Base-by-base conservation (phyloP, 129 eudicot genomes). In the Tanacetum coccineum region DNA sequence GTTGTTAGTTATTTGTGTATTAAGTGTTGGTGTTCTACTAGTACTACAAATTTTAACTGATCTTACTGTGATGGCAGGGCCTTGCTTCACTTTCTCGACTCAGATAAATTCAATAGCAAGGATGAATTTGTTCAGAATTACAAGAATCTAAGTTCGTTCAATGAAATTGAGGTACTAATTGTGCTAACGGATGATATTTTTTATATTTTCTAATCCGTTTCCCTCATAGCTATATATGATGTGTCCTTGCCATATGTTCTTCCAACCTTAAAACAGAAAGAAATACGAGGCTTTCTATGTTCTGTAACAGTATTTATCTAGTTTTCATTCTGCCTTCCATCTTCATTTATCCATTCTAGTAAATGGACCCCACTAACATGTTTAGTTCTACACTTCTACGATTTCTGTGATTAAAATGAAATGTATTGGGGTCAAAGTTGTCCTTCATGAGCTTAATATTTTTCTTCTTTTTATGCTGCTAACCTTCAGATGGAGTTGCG, bases 401-500 rank as follows among this genome's bases (percentile, higher is more conserved):
- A 20, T 55, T 55, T 28, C 14, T 9, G n/a, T n/a, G n/a, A n/a
- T 21, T 36, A 13, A 59, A 59, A 13, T 59, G 44, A 59, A 22
- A 59, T 4, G 30, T 25, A n/a, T 26, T 36, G 40, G 40, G 9
- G 42, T 36, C n/a, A 36, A 36, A 36, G 42, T 9, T 36, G 9
- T 62, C 36, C 1, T 50, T 36, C 54, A 2, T 69, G 71, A 73
- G 22, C 8, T 54, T 17, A 3, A 30, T n/a, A 4, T 55, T 53
- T 14, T 13, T 14, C n/a, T 0, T 7, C n/a, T 36, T 39, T 70
- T 26, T 62, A 36, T 77, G 99, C 99, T 80, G 92, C 96, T 22
- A 89, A 89, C 85, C 97, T 94, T 75, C 99, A 94, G 72, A 82
- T 75, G 93, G 99, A 94, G 70, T 71, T 94, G 82, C 83, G 99